phyloP scores from a whole-genome alignment of 176 grass and related monocot genomes.

The Alopecurus myosuroides region DNA sequence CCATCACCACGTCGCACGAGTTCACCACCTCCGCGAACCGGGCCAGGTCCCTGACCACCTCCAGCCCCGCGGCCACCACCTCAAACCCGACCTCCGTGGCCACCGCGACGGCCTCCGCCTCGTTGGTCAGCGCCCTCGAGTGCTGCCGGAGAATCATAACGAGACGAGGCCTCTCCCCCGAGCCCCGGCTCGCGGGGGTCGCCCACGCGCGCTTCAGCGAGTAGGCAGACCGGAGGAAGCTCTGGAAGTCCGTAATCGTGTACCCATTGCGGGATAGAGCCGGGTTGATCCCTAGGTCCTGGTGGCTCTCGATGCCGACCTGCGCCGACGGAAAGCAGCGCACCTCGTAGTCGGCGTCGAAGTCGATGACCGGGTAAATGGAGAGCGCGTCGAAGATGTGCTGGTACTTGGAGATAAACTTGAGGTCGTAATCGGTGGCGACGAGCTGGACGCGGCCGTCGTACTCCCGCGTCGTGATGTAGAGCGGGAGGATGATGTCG shows the following conservation, averaged over 20 bases:
- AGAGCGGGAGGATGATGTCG: slow-evolving; percentile 68
- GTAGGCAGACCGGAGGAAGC: slow-evolving; percentile 44
- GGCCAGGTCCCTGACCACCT: slow-evolving; percentile 13
- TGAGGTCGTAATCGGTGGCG: slow-evolving; percentile 7
- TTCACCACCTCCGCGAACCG: slow-evolving; percentile 26
- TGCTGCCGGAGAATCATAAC: slow-evolving; percentile 44
- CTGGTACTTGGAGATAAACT: slow-evolving; percentile 41
- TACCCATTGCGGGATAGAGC: slow-evolving; percentile 24
- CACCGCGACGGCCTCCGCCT: slow-evolving; percentile 16
- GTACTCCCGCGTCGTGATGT: slow-evolving; percentile 43
- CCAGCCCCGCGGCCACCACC: slow-evolving; percentile 35
- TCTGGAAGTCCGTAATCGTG: slow-evolving; percentile 49
- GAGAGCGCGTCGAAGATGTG: slow-evolving; percentile 35
- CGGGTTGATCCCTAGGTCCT: slow-evolving; percentile 38
- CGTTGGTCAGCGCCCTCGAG: slow-evolving; percentile 52
- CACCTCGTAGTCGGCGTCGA: slow-evolving; percentile 44
- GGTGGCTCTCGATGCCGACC: slow-evolving; percentile 44
- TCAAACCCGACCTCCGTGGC: slow-evolving; percentile 36
- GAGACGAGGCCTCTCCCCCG: slow-evolving; percentile 35
- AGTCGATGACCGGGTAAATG: slow-evolving; percentile 34
- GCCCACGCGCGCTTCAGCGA: slow-evolving; percentile 23
- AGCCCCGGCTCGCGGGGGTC: not conserved
- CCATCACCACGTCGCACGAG: not conserved
- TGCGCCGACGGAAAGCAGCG: slow-evolving; percentile 52
- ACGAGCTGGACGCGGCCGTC: slow-evolving; percentile 43